Evolutionary conservation across 805 yeast species (phyloP), one percentile per base, ranked within the genome.

Genomic region (Brettanomyces nanus): DNA sequence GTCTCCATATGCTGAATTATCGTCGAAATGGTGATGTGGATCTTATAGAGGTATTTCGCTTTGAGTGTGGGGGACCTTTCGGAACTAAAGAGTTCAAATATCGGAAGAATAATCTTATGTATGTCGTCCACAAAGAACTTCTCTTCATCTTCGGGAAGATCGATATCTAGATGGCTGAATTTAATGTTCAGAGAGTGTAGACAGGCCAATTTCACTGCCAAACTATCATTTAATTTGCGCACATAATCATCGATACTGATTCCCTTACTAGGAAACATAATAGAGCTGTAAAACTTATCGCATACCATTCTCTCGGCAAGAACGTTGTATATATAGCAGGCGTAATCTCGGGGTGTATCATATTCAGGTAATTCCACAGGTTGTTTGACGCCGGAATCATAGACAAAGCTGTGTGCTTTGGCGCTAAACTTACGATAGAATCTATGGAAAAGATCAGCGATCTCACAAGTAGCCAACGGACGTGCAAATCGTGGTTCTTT

Each of bases 401-500:
- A 46, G 14, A 55, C 35, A 38, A 44, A 48, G 6, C 43, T 45
- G 2, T 33, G 14, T n/a, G 44, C 42, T 26, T 45, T 51, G 7
- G 32, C 15, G 38, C 52, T 47, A 35, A 60, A 61, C 7, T 53
- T 51, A 14, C 45, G 35, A 34, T 56, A 61, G 32, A 61, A 60
- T n/a, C 47, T 47, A 31, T 60, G 63, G 36, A 60, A 61, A 19
- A 61, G 41, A 21, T 54, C 59, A 1, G 62, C 56, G 21, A 61
- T 54, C 39, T 61, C 64, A 39, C 49, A 52, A 29, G 56, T 48
- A 10, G 63, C 61, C 32, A 60, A 45, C 0, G 65, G 63, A 35
- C 54, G 51, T n/a, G 56, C 49, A 43, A 61, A 61, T 28, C 58
- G 45, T 3, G 66, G 66, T 35, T 56, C 60, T 34, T 59, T 55